Evolutionary conservation across 495 filamentous ascomycete species (phyloP).

Genomic region (Hypoxylon intermedium): DNA sequence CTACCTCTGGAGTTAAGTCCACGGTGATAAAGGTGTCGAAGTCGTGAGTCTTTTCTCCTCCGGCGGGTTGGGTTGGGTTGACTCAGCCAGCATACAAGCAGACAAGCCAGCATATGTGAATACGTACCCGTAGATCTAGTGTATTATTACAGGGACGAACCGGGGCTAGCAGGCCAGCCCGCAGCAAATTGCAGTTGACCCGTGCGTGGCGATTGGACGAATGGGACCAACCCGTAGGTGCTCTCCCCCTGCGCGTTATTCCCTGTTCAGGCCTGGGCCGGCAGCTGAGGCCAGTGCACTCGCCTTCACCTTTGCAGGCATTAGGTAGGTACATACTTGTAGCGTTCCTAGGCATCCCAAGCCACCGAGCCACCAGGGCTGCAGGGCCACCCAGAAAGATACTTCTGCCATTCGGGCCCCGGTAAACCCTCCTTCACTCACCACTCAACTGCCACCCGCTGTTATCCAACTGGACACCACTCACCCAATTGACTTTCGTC

Average conservation of each 20-base stretch:
- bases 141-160: constrained; percentile 26
- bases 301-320: constrained; percentile 22
- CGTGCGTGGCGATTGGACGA: constrained; percentile 29
- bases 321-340: constrained; percentile 5
- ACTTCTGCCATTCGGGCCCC: constrained; percentile 33
- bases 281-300: constrained; percentile 28
- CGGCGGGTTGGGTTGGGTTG: not conserved
- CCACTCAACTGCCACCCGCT: constrained; percentile 25
- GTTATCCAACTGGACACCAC: constrained; percentile 32
- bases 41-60: too few relatives aligned
- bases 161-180: constrained; percentile 23
- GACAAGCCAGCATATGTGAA: too few relatives aligned
- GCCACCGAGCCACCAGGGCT: too few relatives aligned
- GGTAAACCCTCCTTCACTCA: constrained; percentile 32
- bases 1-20: too few relatives aligned
- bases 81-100: not conserved
- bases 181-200: constrained; percentile 38
- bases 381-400: constrained; percentile 4
- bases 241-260: constrained; percentile 19
- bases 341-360: not conserved
- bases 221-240: constrained; percentile 15
- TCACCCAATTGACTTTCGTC: constrained; percentile 40
- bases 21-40: too few relatives aligned
- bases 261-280: constrained; percentile 29
- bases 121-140: constrained; percentile 2